These are phyloP conservation scores for Penicillium thymicola DNA, from an alignment of 2,329 filamentous ascomycete species.

Conservation along the genomic window DNA sequence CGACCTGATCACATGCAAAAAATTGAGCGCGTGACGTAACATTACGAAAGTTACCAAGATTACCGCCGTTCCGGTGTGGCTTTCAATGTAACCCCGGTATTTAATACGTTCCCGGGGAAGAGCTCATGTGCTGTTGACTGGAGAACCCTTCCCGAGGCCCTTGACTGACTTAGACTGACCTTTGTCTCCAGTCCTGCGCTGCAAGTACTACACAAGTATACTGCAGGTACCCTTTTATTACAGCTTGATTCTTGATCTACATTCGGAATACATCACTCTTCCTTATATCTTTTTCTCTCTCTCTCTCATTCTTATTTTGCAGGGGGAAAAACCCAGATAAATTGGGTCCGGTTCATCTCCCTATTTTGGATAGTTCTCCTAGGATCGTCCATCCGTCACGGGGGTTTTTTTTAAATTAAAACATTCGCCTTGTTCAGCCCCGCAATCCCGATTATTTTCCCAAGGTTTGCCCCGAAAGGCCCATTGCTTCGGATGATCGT, in stretches of 20 bases:
- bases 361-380: background rate
- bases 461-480: background rate
- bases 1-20: constrained; percentile 36
- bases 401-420: background rate
- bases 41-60: constrained; percentile 27
- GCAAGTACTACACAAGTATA: background rate
- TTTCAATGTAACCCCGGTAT: constrained; percentile 1
- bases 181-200: background rate
- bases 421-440: constrained; percentile 7
- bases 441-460: constrained; percentile 6
- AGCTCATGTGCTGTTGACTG: constrained; percentile 1
- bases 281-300: background rate
- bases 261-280: background rate
- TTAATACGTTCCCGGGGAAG: constrained; percentile 11
- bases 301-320: background rate
- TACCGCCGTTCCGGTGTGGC: constrained; percentile 1
- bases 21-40: constrained; percentile 39
- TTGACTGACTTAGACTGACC: background rate
- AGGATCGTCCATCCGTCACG: background rate
- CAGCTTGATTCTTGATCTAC: background rate
- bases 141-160: constrained; percentile 1
- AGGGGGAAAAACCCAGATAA: background rate
- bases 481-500: constrained; percentile 17
- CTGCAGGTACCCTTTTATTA: background rate
- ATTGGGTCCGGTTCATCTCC: constrained; percentile 3